phyloP scores from a whole-genome alignment of 345 rosid species.

The Mallotus nudiflorus region DNA sequence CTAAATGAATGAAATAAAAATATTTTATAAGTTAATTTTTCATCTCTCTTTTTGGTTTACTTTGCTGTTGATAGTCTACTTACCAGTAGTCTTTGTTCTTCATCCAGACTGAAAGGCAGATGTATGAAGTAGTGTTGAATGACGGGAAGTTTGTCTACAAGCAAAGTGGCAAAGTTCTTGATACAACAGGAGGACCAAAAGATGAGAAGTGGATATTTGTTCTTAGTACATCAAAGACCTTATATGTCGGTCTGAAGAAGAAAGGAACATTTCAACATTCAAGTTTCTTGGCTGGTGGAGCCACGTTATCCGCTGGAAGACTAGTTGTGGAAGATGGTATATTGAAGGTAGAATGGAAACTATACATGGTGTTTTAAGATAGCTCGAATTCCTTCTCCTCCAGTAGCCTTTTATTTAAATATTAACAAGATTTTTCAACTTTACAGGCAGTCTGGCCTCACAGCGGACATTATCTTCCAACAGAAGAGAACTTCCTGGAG shows the following conservation, averaged over 20 bases:
- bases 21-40: too few species aligned
- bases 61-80: background rate
- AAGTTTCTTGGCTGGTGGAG: constrained; percentile 89
- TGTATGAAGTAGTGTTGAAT: constrained; percentile 58
- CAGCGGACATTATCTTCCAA: constrained; percentile 95
- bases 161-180: constrained; percentile 54
- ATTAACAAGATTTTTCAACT: constrained; percentile 10
- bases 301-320: constrained; percentile 89
- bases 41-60: background rate
- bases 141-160: constrained; percentile 54
- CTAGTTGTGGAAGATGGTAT: constrained; percentile 61
- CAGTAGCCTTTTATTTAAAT: background rate
- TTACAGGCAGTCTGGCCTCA: constrained; percentile 91
- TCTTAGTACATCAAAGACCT: constrained; percentile 62
- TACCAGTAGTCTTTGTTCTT: background rate
- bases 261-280: constrained; percentile 94
- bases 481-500: constrained; percentile 84
- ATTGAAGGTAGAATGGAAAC: constrained; percentile 49
- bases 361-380: background rate
- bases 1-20: background rate
- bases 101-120: constrained; percentile 62
- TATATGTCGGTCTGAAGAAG: constrained; percentile 67
- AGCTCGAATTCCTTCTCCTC: background rate
- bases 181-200: constrained; percentile 55
- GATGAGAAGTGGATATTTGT: constrained; percentile 92